Conservation (phyloP, 2,329 filamentous ascomycete species). For the Lachnellula suecica region DNA sequence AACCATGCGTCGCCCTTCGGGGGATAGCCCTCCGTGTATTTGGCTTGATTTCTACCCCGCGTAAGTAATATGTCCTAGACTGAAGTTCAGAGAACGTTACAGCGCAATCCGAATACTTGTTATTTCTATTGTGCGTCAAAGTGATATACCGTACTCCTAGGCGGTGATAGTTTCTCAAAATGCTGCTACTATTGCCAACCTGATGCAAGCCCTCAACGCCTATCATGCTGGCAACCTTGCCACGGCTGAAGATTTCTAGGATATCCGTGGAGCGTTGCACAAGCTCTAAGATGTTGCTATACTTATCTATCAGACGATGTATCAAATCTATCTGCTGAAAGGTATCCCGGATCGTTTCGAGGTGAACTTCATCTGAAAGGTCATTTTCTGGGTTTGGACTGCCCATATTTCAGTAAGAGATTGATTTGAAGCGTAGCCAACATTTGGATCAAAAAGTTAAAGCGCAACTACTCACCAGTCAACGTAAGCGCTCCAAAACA, state of each 20-base stretch:
- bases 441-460: too few relatives aligned
- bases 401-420: background rate
- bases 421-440: background rate
- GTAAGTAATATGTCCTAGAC: too few relatives aligned
- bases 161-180: constrained; percentile 56
- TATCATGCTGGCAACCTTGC: constrained; percentile 52
- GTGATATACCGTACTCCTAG: constrained; percentile 66
- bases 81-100: too few relatives aligned
- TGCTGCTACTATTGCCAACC: constrained; percentile 50
- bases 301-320: background rate
- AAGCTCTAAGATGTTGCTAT: background rate
- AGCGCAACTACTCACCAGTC: constrained; percentile 17
- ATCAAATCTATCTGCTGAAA: constrained; percentile 10
- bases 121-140: constrained; percentile 69
- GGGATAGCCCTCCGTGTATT: constrained; percentile 42
- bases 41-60: too few relatives aligned
- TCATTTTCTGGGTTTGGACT: background rate
- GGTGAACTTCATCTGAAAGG: background rate
- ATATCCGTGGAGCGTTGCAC: background rate
- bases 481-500: constrained; percentile 32
- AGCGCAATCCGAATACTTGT: constrained; percentile 31
- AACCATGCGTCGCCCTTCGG: constrained; percentile 52
- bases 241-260: background rate
- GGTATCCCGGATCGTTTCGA: constrained; percentile 3
- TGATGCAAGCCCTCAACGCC: constrained; percentile 62